These are phyloP conservation scores for Bipolaris zeicola DNA, from an alignment of 2,329 filamentous ascomycete genomes.

Conservation along the genomic window DNA sequence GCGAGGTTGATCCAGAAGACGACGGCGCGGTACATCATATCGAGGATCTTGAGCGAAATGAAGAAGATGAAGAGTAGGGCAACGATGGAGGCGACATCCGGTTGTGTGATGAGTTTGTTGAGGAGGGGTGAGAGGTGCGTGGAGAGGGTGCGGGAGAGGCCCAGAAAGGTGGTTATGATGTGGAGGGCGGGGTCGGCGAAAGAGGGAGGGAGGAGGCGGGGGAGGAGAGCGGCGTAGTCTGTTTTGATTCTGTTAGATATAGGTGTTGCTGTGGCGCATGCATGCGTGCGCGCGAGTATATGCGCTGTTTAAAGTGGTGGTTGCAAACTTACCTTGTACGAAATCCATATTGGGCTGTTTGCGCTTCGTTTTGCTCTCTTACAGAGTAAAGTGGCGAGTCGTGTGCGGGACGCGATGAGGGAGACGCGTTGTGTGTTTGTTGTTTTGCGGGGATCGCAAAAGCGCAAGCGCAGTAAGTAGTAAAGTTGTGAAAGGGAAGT, in stretches of 20 bases:
- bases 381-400: slow-evolving; percentile 6
- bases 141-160: slow-evolving; percentile 35
- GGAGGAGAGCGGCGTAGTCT: slow-evolving; percentile 43
- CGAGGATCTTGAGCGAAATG: slow-evolving; percentile 66
- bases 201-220: slow-evolving; percentile 40
- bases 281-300: not conserved
- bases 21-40: slow-evolving; percentile 73
- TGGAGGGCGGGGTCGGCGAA: slow-evolving; percentile 40
- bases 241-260: slow-evolving; percentile 18
- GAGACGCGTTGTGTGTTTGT: slow-evolving; percentile 18
- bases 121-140: slow-evolving; percentile 40
- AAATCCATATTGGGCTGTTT: slow-evolving; percentile 35
- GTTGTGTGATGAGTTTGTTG: slow-evolving; percentile 37
- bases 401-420: slow-evolving; percentile 19
- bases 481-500: not conserved
- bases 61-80: slow-evolving; percentile 66
- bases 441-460: not conserved
- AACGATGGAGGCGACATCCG: slow-evolving; percentile 58
- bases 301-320: not conserved
- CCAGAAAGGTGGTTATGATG: slow-evolving; percentile 34
- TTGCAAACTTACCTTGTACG: slow-evolving; percentile 27
- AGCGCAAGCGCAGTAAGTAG: not conserved
- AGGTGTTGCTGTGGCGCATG: not conserved
- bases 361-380: not conserved
- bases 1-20: slow-evolving; percentile 77